Evolutionary conservation across 2,329 filamentous ascomycete species (phyloP), one percentile per base, ranked within the genome.

Genomic region (Alternaria novae-zelandiae): DNA sequence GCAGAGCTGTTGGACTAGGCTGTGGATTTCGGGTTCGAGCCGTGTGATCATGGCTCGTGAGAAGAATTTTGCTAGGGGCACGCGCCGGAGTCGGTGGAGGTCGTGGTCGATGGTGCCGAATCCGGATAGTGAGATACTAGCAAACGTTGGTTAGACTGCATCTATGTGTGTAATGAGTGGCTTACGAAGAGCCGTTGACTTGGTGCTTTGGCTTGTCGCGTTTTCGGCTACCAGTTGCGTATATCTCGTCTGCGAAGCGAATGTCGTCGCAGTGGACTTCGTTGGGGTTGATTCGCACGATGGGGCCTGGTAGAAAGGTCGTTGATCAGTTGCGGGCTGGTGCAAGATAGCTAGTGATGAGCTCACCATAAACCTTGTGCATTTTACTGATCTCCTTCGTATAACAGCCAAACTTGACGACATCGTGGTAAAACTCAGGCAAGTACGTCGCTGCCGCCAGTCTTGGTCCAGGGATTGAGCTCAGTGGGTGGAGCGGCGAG

Each of bases 371-470:
- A 59, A 69, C 65, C 45, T 74, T 64, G 59, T 82, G 80, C 72
- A 82, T 71, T 51, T 72, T 73, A 12, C 72, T 64, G 28, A 82
- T 78, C 63, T 78, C 67, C 28, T 72, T 77, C 0, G 71, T 71
- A 46, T 76, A 80, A 51, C 74, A 71, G 0, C 78, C 78, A 12
- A 68, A 67, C 26, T 66, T 63, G 15, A 78, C 49, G 9, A 78
- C 70, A 69, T 82, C 79, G 63, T 79, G 73, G 59, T 80, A 81
- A 21, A 78, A 74, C 30, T 81, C 78, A 5, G 78, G 78, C 57
- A 69, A 66, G 25, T 72, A 71, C 1, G 79, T 79, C 20, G 76
- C 70, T 10, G 78, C 79, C 10, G 78, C 75, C 15, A 80, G 47
- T 56, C 65, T 78, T 8, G 77, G 77, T 12, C 78, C 78, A 7